These are phyloP conservation scores for Boeremia lycopersici DNA, from an alignment of 2,329 filamentous ascomycete species.

Conservation along the genomic window DNA sequence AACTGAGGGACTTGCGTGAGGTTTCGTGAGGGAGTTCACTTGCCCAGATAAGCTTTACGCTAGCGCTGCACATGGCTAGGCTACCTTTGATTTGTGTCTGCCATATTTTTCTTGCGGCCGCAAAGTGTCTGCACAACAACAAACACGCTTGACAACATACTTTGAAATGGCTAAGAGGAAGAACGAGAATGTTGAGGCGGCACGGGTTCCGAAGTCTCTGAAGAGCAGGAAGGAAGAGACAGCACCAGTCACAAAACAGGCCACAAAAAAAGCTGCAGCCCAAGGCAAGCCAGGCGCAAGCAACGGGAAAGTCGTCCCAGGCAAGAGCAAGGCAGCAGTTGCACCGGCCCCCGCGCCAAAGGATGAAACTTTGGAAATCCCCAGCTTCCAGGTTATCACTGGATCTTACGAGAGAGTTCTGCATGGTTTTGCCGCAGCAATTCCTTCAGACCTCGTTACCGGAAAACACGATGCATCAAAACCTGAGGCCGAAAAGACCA, in stretches of 20 bases:
- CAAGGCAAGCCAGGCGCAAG: constrained; percentile 19
- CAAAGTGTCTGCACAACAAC: constrained; percentile 16
- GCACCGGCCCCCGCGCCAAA: constrained; percentile 10
- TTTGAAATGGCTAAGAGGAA: constrained; percentile 45
- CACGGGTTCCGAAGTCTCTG: constrained; percentile 25
- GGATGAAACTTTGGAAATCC: constrained; percentile 17
- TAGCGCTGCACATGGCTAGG: constrained; percentile 27
- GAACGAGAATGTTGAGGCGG: constrained; percentile 33
- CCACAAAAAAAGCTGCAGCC: constrained; percentile 20
- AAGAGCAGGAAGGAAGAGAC: constrained; percentile 37
- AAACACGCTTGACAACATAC: constrained; percentile 16
- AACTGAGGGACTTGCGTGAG: constrained; percentile 28
- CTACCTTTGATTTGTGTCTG: constrained; percentile 6
- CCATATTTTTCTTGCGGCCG: constrained; percentile 20
- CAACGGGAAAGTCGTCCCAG: constrained; percentile 12
- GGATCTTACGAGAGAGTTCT: constrained; percentile 94
- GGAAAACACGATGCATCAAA: constrained; percentile 28
- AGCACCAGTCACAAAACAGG: constrained; percentile 26
- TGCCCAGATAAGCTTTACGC: constrained; percentile 33
- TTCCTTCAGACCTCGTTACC: constrained; percentile 53
- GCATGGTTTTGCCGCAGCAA: constrained; percentile 83
- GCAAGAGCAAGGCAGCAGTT: constrained; percentile 26
- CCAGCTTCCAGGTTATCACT: constrained; percentile 81
- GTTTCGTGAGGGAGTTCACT: constrained; percentile 29
- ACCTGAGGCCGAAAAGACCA: constrained; percentile 30